These are phyloP conservation scores for Venturia carpophila DNA, from an alignment of 2,329 filamentous ascomycete species.

Conservation along the genomic window DNA sequence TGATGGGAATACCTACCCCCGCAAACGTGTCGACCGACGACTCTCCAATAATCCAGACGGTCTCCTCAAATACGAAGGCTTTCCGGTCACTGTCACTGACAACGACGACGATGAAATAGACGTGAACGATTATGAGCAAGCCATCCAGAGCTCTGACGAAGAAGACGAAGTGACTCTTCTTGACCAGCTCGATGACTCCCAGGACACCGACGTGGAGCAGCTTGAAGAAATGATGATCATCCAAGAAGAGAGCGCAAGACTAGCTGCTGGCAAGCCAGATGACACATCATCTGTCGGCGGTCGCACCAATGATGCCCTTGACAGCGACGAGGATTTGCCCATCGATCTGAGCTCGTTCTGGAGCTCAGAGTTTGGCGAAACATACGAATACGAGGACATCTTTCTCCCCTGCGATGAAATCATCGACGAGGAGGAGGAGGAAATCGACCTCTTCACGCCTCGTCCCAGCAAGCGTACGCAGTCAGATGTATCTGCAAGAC, in stretches of 20 bases:
- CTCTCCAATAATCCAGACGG: conserved; percentile 30
- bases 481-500: conserved; percentile 43
- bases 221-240: conserved; percentile 71
- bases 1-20: conserved; percentile 26
- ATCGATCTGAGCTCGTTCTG: conserved; percentile 11
- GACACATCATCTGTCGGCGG: conserved; percentile 18
- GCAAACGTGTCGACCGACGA: conserved; percentile 32
- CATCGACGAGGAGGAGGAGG: conserved; percentile 3
- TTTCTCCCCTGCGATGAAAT: neutral
- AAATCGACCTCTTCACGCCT: conserved; percentile 6
- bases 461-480: conserved; percentile 26
- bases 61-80: conserved; percentile 31
- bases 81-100: conserved; percentile 29
- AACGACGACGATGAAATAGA: conserved; percentile 23
- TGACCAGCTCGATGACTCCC: conserved; percentile 71
- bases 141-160: conserved; percentile 28
- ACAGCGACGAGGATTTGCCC: conserved; percentile 26
- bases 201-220: conserved; percentile 69
- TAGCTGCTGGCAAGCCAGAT: conserved; percentile 27
- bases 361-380: conserved; percentile 3
- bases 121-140: conserved; percentile 19
- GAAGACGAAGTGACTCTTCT: conserved; percentile 69
- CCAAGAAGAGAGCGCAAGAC: conserved; percentile 26
- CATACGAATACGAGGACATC: neutral
- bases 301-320: conserved; percentile 18